Evolutionary conservation across 2,329 filamentous ascomycete species (phyloP).

Genomic region (Didymella keratinophila): DNA sequence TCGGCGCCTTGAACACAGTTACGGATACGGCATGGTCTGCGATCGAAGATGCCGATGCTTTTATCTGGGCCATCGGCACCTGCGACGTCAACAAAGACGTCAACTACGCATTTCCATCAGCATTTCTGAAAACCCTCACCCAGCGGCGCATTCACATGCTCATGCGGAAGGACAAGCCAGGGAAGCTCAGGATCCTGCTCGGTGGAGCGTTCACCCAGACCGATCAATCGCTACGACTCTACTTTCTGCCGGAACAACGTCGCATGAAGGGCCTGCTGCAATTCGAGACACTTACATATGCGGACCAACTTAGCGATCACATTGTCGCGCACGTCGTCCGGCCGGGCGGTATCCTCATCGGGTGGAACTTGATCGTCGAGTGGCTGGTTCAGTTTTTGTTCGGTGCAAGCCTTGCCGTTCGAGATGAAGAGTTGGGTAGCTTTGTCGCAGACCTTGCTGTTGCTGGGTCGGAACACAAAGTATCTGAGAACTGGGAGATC

Average conservation of each 20-base stretch:
- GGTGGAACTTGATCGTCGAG: slow-evolving; percentile 4
- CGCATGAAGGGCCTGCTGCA: slow-evolving; percentile 28
- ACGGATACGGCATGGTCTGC: slow-evolving; percentile 9
- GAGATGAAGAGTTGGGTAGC: slow-evolving; percentile 25
- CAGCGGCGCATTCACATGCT: background rate
- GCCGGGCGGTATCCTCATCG: slow-evolving; percentile 25
- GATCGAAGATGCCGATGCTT: slow-evolving; percentile 27
- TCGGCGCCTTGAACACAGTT: background rate
- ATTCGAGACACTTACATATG: slow-evolving; percentile 21
- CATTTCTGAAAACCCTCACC: slow-evolving; percentile 17
- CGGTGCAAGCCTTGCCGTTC: slow-evolving; percentile 11
- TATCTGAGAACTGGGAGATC: slow-evolving; percentile 22
- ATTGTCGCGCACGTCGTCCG: slow-evolving; percentile 29
- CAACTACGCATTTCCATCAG: slow-evolving; percentile 27
- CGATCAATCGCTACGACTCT: slow-evolving; percentile 24
- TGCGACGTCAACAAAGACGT: slow-evolving; percentile 25
- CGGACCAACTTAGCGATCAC: slow-evolving; percentile 14
- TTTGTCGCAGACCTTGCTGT: slow-evolving; percentile 28
- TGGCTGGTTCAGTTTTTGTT: slow-evolving; percentile 4
- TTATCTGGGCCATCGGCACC: slow-evolving; percentile 35
- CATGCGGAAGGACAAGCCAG: background rate
- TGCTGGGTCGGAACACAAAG: slow-evolving; percentile 4
- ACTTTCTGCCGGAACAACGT: slow-evolving; percentile 21
- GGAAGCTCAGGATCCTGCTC: slow-evolving; percentile 16
- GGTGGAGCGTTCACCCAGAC: slow-evolving; percentile 27